Percentiles rank a stretch among this genome's conserved stretches.
Evolutionary conservation across 441 rosid genomes (phyloP).

Genomic region (Populus hybrid): DNA sequence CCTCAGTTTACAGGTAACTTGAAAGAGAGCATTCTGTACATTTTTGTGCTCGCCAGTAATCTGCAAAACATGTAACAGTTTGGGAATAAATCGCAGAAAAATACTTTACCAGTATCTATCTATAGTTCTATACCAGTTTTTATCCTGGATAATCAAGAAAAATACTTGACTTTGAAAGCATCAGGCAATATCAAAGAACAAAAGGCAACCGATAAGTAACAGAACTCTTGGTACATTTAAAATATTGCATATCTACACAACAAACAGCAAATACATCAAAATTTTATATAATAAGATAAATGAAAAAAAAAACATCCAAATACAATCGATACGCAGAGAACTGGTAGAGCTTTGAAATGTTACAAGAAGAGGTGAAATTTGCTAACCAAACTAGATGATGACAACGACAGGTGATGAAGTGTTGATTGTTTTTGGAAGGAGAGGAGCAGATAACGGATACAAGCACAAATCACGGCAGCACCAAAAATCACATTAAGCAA

Average conservation of each 20-base stretch:
- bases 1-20: constrained; percentile 40
- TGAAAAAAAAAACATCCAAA: neutral
- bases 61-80: constrained; percentile 26
- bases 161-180: neutral
- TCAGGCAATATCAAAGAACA: neutral
- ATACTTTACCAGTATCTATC: too few species aligned
- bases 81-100: neutral
- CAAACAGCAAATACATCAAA: neutral
- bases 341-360: neutral
- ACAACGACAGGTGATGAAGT: neutral
- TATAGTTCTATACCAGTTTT: neutral
- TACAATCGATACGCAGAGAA: neutral
- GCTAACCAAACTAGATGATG: neutral
- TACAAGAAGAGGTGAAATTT: neutral
- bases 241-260: neutral
- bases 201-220: too few species aligned
- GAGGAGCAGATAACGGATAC: neutral
- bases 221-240: too few species aligned
- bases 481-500: neutral
- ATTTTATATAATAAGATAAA: too few species aligned
- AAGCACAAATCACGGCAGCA: neutral
- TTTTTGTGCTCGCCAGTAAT: constrained; percentile 38
- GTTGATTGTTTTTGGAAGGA: neutral
- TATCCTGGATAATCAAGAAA: neutral
- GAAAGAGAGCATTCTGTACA: constrained; percentile 41